A percentile compares a stretch with the other conserved stretches of the same genome.
phyloP scores from a whole-genome alignment of 1,284 basidiomycete species.

The Cutaneotrichosporon arboriforme region DNA sequence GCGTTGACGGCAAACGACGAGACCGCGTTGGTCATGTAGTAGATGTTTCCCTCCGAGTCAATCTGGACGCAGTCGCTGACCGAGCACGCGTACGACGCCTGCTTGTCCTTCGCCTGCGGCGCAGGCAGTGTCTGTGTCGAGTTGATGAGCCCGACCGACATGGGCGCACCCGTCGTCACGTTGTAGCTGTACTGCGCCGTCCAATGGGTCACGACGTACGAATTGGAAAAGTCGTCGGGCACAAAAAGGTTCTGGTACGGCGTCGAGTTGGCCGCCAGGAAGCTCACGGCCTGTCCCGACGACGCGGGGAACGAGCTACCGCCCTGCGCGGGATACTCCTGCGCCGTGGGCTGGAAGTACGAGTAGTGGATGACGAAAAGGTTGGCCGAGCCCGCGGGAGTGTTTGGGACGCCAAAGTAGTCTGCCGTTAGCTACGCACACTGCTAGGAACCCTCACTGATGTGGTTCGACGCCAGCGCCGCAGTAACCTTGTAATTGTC shows the following conservation, averaged over 20 bases:
- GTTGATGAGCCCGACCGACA: slow-evolving; percentile 54
- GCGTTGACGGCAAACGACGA: slow-evolving; percentile 38
- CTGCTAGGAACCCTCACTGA: slow-evolving; percentile 22
- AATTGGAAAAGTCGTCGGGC: slow-evolving; percentile 69
- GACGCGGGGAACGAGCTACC: slow-evolving; percentile 62
- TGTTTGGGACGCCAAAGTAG: slow-evolving; percentile 69
- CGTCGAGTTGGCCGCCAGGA: slow-evolving; percentile 61
- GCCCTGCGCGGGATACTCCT: slow-evolving; percentile 55
- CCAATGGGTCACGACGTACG: slow-evolving; percentile 62
- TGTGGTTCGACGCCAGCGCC: slow-evolving; percentile 44
- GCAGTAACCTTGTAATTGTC: slow-evolving; percentile 33
- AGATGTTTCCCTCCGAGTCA: slow-evolving; percentile 60
- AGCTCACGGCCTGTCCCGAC: slow-evolving; percentile 67
- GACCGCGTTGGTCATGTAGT: slow-evolving; percentile 60
- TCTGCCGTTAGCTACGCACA: slow-evolving; percentile 31
- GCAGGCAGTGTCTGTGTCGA: slow-evolving; percentile 65
- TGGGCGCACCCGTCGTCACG: slow-evolving; percentile 32
- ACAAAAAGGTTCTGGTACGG: slow-evolving; percentile 78
- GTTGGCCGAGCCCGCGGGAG: slow-evolving; percentile 60
- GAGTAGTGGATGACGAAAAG: slow-evolving; percentile 85
- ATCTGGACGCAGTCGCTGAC: slow-evolving; percentile 69
- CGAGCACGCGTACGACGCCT: slow-evolving; percentile 67
- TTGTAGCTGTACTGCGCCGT: slow-evolving; percentile 40
- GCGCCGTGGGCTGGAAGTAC: slow-evolving; percentile 70
- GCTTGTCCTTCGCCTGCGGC: slow-evolving; percentile 61